Conservation (phyloP, 2,329 filamentous ascomycete genomes). For the Aspergillus ustus region DNA sequence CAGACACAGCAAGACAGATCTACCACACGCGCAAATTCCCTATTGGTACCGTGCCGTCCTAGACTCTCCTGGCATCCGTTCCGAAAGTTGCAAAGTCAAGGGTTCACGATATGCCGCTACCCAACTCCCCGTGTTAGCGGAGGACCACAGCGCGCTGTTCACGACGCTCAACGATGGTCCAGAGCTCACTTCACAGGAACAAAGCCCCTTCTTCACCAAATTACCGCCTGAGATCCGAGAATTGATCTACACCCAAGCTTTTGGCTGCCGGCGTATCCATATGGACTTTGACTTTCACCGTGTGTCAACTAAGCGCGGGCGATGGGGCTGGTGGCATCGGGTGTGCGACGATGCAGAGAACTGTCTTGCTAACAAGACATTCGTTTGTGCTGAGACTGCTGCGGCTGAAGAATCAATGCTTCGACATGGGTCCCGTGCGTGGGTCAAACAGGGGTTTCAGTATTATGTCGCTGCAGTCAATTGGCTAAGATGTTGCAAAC, state of each 20-base stretch:
- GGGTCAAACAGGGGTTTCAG: constrained; percentile 15
- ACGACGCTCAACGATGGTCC: not conserved
- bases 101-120: not conserved
- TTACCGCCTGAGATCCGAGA: constrained; percentile 16
- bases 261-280: constrained; percentile 16
- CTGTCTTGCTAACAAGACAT: constrained; percentile 11
- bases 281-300: constrained; percentile 14
- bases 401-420: constrained; percentile 17
- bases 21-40: not conserved
- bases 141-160: not conserved
- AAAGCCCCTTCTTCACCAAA: constrained; percentile 12
- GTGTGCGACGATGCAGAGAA: constrained; percentile 14
- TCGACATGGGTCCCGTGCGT: constrained; percentile 6
- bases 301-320: not conserved
- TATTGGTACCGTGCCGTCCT: not conserved
- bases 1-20: not conserved
- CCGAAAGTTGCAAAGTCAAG: not conserved
- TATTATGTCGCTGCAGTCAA: constrained; percentile 15
- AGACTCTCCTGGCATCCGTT: not conserved
- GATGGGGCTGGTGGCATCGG: constrained; percentile 20
- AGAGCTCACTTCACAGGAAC: not conserved
- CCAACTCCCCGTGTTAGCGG: not conserved
- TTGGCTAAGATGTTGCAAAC: constrained; percentile 16
- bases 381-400: constrained; percentile 17
- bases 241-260: constrained; percentile 7